Base-by-base conservation (phyloP, 2,329 filamentous ascomycete genomes). In the Penicillium sp. region DNA sequence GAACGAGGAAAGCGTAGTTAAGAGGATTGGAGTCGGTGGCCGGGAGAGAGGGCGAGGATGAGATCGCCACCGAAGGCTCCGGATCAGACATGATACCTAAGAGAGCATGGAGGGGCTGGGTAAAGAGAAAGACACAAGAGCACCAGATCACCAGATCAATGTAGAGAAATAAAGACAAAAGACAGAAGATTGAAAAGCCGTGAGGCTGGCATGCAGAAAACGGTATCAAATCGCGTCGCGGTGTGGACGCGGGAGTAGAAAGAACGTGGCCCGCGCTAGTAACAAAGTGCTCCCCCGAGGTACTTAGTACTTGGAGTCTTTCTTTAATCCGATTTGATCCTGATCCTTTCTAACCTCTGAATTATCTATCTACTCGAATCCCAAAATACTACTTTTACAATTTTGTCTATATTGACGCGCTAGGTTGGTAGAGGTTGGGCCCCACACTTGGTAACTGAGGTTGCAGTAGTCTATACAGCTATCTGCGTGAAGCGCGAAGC, bases 1-100 rank as follows among this genome's bases (percentile, higher is more conserved):
- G 82, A 40, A 85, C 80, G n/a, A 85, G 74, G 65, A 85, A 86
- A 48, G 83, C 81, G 68, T 81, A 81, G 53, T 72, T 75, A 16
- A 71, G 66, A 57, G 69, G 60, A 54, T 69, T 66, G 54, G 69
- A 69, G 43, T 73, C 72, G 46, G 67, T 65, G 34, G 68, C 57
- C 58, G 68, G 65, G 45, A 68, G 62, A 55, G 70, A 68, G 40
- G 72, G 66, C 55, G 73, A 70, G 56, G 72, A 73, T 44, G 71
- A 73, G 52, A 67, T 64, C 56, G 63, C 61, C 55, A 61, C 64
- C 60, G 69, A 66, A 43, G 64, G 62, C 61, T 74, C 72, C 58
- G 60, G 66, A 52, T 74, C 69, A 68, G 70, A 70, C 73, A 75
- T 75, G 54, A 55, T 70, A 50, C 54, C 34, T 55, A 63, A 52